Conservation (phyloP, 1,284 basidiomycete genomes). For the Leccinum huronense region DNA sequence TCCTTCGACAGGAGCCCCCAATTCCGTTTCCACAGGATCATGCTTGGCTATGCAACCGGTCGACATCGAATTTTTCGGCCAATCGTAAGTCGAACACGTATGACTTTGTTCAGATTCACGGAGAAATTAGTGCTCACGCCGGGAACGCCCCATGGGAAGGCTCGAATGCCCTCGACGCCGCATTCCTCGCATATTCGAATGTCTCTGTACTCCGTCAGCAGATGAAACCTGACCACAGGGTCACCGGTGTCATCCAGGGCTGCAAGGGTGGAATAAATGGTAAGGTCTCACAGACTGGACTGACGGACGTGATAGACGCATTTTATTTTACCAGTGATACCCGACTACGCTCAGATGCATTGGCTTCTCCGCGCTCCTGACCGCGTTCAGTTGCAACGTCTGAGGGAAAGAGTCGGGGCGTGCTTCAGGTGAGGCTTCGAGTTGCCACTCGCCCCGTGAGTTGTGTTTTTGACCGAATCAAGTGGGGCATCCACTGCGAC, state of each 20-base stretch:
- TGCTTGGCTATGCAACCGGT: conserved; percentile 60
- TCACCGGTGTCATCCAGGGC: conserved; percentile 66
- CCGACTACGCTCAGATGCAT: conserved; percentile 69
- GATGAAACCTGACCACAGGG: conserved; percentile 60
- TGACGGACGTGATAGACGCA: conserved; percentile 1
- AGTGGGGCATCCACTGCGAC: conserved; percentile 74
- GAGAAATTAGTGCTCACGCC: conserved; percentile 63
- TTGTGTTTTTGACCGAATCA: conserved; percentile 11
- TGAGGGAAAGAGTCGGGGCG: conserved; percentile 50
- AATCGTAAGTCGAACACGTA: conserved; percentile 45
- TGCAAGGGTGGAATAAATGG: conserved; percentile 65
- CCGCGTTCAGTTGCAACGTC: conserved; percentile 48
- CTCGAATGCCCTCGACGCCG: conserved; percentile 82
- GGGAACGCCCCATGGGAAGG: conserved; percentile 80
- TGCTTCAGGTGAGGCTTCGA: conserved; percentile 52
- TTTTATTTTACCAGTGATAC: conserved; percentile 57
- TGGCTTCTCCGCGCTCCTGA: conserved; percentile 69
- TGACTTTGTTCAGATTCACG: conserved; percentile 3
- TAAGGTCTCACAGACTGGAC: conserved; percentile 29
- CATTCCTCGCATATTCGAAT: conserved; percentile 73
- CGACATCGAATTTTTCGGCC: conserved; percentile 65
- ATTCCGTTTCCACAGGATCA: conserved; percentile 49
- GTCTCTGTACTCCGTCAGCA: conserved; percentile 78
- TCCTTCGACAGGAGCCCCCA: conserved; percentile 49
- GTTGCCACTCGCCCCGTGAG: not conserved